Base-by-base conservation (phyloP, 805 yeast genomes). In the Ogataea populi-albae region DNA sequence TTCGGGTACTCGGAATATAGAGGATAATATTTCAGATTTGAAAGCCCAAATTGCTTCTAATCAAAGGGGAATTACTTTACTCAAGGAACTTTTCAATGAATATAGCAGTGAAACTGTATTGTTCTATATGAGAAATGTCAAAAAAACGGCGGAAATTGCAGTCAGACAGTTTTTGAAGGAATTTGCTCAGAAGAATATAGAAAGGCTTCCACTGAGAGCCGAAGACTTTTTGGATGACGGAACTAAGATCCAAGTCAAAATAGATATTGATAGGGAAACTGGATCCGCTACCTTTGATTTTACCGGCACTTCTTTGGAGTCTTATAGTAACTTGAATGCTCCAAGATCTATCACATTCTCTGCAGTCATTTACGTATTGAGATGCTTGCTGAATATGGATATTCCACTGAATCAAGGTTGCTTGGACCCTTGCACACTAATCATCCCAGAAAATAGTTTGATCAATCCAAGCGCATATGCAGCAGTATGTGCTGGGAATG, bases 331-430 rank as follows among this genome's bases (percentile, higher is more conserved):
- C 46, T 64, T 69, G 59, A 75, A 75, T 51, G 75, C 79, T 2
- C 81, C 81, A 3, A 64, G 58, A 37, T 74, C 80, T 2, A 73
- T 75, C 39, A 64, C 76, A 7, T 68, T 65, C 49, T 68, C 78
- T 11, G 74, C 77, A 17, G 74, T 75, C 26, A 66, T 75, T 35
- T 75, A 73, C 47, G 77, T 71, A 6, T 59, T 75, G 44, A 56
- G 81, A 46, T 41, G 46, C 68, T 65, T 74, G 27, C 62, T 75
- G 39, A 66, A 69, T 45, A 64, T 63, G 41, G 77, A 73, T 37
- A 73, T 76, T 37, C 81, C 81, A 1, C 58, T 76, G 45, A 76
- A 76, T 47, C 72, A 73, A 49, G 81, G 81, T 6, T 76, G 33
- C 69, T 64, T 52, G 51, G 57, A 54, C 15, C 65, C 67, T 11